Evolutionary conservation across 331 rosid species (phyloP), one percentile per base, ranked within the genome.

Genomic region (Malus hybrid): DNA sequence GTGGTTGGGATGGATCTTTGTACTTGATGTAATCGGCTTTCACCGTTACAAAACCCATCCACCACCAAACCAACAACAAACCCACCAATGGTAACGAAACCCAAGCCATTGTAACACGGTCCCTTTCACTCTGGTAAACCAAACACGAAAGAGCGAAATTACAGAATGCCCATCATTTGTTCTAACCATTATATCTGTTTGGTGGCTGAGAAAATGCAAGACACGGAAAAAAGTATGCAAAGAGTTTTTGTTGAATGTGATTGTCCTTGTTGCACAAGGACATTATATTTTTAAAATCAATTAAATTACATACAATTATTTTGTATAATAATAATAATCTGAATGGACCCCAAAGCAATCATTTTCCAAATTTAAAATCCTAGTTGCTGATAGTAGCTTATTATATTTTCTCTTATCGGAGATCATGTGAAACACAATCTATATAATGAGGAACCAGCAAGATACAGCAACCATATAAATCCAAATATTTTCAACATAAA

Each of bases 1-100:
- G 34, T 6, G 85, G 73, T 62, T 74, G 81, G 6, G 70, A 80
- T 9, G 92, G 90, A 67, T 90, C 95, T 82, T 81, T 87, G 74
- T 90, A 89, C 79, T 70, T 85, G 42, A 72, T 18, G 81, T 87
- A 76, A 14, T 82, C 84, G 16, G 85, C 86, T 62, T 63, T 78
- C 28, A 79, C 69, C 39, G 73, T 46, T 5, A 50, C 75, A 19
- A 63, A 63, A 29, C 67, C 42, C 20, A 46, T 65, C 83, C 79
- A 78, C 63, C 83, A 74, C 18, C 76, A 69, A 13, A 82, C 19
- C 71, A 80, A 69, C 73, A 76, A 28, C 27, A 82, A 11, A 59
- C 75, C 82, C 71, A 77, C 50, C 66, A 68, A 6, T 10, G 79
- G 67, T 12, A 76, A 74, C 12, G 78, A 22, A 69, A 81, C 36